Conservation (phyloP, 2,329 filamentous ascomycete species). For the Venturia aucupariae region DNA sequence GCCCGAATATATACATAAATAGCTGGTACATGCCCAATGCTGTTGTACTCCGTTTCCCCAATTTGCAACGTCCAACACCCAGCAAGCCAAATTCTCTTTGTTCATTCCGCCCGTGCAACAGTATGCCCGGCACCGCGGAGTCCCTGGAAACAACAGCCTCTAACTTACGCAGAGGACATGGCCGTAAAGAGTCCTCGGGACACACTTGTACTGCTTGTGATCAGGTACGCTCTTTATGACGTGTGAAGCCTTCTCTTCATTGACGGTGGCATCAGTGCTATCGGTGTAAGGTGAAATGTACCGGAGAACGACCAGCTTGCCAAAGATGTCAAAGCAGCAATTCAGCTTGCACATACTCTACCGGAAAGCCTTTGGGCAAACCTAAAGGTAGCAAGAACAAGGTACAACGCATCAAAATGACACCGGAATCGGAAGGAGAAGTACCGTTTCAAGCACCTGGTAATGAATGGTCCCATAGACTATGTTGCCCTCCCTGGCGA, state of each 20-base stretch:
- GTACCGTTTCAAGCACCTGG: neutral
- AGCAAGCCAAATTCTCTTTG: neutral
- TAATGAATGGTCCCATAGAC: neutral
- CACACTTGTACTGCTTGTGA: conserved; percentile 14
- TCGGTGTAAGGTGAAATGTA: conserved; percentile 12
- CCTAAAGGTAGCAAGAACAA: conserved; percentile 14
- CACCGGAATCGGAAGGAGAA: neutral
- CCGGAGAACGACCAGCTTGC: conserved; percentile 12
- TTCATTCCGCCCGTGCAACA: neutral
- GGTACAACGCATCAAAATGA: conserved; percentile 7
- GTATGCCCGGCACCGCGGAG: neutral
- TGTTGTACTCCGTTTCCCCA: neutral
- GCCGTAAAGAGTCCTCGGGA: conserved; percentile 11
- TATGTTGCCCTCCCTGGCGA: neutral
- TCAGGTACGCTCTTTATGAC: neutral
- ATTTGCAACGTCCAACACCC: neutral
- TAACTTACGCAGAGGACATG: neutral
- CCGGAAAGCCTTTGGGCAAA: conserved; percentile 13
- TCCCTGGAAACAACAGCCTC: neutral
- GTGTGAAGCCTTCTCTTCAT: neutral
- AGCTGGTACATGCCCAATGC: neutral
- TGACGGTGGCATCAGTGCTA: conserved; percentile 7
- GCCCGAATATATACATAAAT: neutral
- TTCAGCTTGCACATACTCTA: conserved; percentile 12
- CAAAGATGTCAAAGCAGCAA: conserved; percentile 1